A percentile compares a stretch with the other conserved stretches of the same genome.
These are phyloP conservation scores for Trametes cubensis DNA, from an alignment of 768 basidiomycete genomes.

Conservation along the genomic window DNA sequence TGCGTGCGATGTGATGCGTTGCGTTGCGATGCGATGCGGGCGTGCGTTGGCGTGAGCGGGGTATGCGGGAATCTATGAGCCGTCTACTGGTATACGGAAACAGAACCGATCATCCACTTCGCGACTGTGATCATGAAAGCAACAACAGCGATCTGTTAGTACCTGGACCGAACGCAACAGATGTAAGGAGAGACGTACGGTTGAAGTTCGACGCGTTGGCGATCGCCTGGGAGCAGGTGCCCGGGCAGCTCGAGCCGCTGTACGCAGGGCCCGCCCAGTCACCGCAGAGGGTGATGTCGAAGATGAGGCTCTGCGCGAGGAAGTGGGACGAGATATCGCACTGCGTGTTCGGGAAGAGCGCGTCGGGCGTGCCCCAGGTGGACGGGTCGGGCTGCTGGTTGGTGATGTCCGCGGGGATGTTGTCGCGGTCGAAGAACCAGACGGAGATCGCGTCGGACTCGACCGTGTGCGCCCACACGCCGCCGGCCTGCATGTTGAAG, in stretches of 20 bases:
- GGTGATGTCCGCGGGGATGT: constrained; percentile 42
- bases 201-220: constrained; percentile 59
- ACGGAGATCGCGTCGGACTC: constrained; percentile 45
- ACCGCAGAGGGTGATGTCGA: constrained; percentile 48
- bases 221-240: constrained; percentile 42
- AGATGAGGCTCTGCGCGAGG: constrained; percentile 40
- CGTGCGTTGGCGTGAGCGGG: neutral
- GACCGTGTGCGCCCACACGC: constrained; percentile 47
- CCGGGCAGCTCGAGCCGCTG: constrained; percentile 35
- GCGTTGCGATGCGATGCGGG: constrained; percentile 7
- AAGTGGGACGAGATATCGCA: constrained; percentile 44
- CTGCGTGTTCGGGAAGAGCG: constrained; percentile 38
- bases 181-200: constrained; percentile 31
- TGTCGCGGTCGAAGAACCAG: constrained; percentile 48
- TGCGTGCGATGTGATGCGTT: constrained; percentile 9
- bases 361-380: constrained; percentile 46
- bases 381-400: constrained; percentile 40
- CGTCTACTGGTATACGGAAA: constrained; percentile 51
- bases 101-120: constrained; percentile 58
- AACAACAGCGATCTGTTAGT: constrained; percentile 8
- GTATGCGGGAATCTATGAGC: constrained; percentile 17
- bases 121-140: constrained; percentile 42
- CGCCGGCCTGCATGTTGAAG: constrained; percentile 48
- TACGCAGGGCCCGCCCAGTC: constrained; percentile 46
- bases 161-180: neutral